Evolutionary conservation across 129 eudicot genomes (phyloP).

Genomic region (Daucus carota): DNA sequence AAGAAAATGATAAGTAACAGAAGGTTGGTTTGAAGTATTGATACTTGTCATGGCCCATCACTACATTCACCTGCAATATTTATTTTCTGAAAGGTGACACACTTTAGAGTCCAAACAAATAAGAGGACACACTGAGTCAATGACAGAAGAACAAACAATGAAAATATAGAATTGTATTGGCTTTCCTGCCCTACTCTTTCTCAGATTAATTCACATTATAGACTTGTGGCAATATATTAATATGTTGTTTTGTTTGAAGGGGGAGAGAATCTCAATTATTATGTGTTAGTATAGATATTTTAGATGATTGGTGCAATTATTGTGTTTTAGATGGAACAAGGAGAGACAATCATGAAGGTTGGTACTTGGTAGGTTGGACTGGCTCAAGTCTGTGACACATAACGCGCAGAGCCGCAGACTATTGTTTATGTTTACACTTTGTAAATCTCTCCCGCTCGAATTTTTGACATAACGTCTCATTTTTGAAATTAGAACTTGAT

Average conservation of each 20-base stretch:
- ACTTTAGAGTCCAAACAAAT: conserved; percentile 2
- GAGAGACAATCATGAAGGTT: not conserved
- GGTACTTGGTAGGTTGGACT: conserved; percentile 5
- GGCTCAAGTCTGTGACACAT: not conserved
- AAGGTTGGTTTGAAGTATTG: conserved; percentile 34
- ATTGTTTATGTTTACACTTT: not conserved
- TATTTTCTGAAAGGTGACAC: not conserved
- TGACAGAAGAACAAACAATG: conserved; percentile 11
- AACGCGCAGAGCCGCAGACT: not conserved
- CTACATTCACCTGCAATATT: conserved; percentile 17
- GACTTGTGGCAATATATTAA: not conserved
- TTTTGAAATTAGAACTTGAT: not conserved
- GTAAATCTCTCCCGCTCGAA: not conserved
- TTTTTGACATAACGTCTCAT: not conserved
- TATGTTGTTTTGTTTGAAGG: not conserved
- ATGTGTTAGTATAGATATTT: not conserved
- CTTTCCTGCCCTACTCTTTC: not conserved
- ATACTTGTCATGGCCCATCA: conserved; percentile 31
- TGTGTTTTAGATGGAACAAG: not conserved
- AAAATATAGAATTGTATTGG: not conserved
- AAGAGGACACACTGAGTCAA: not conserved
- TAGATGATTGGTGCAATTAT: not conserved
- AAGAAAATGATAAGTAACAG: conserved; percentile 22
- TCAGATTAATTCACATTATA: not conserved
- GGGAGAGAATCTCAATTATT: conserved; percentile 5